Base-by-base conservation (phyloP, 345 rosid genomes). In the Eutrema japonicum region DNA sequence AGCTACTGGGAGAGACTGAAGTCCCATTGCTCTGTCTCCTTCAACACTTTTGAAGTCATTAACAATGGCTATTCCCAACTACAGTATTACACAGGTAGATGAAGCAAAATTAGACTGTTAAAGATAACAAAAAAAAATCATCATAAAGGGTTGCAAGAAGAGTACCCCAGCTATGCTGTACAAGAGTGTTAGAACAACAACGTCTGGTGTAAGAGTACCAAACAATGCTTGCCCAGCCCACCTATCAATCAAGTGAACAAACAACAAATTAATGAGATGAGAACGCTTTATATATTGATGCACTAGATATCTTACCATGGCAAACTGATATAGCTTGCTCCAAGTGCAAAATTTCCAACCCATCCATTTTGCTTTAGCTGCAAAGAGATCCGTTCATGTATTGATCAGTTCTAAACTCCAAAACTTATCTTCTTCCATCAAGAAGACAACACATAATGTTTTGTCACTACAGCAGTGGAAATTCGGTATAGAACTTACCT, bases 211-310 rank as follows among this genome's bases (percentile, higher is more conserved):
- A 82, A 95, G 97, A 13, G 99, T 87, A 45, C 99, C 99, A 70
- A 95, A 95, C 78, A 95, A 80, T 36, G 99, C 96, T 86, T 95
- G 99, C 33, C 99, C 99, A 8, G 99, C 97, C 97, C 99, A 95
- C 99, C 99, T 95, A 80, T 78, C 43, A 68, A 68, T 46, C 14
- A 41, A 61, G 51, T 29, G 57, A 71, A 9, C 36, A 12, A 35
- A 9, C 60, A 40, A 67, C 50, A 9, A 29, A 65, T 41, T 46
- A 78, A 0, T 50, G 7, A 56, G 47, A 46, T 33, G 52, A 62
- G 16, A 64, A 57, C 18, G 12, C 2, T 0, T 58, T n/a, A 53
- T 9, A 48, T 12, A 51, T 37, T 42, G 8, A 26, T 50, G 61
- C 58, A 60, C 35, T 60, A 42, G 47, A 72, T 48, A 65, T 61